phyloP scores from a whole-genome alignment of 345 rosid genomes.

The Isatis tinctoria region DNA sequence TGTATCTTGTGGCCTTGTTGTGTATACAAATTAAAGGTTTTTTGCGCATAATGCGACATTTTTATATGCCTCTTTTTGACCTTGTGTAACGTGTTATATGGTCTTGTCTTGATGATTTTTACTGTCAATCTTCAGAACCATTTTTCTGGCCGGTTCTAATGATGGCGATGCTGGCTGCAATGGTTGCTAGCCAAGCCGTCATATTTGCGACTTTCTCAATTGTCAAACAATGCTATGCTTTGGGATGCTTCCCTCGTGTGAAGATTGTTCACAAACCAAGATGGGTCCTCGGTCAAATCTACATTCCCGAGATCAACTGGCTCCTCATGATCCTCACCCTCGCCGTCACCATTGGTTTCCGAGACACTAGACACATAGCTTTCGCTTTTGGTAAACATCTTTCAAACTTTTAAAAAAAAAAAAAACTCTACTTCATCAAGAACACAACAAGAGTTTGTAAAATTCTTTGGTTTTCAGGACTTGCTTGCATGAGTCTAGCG shows the following conservation, averaged over 20 bases:
- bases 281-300: constrained; percentile 79
- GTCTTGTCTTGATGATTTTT: neutral
- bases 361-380: constrained; percentile 54
- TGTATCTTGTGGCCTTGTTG: no score
- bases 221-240: constrained; percentile 74
- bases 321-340: constrained; percentile 80
- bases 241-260: constrained; percentile 93
- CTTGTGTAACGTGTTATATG: neutral
- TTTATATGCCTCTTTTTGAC: neutral
- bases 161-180: constrained; percentile 70
- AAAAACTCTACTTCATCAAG: neutral
- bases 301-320: constrained; percentile 97
- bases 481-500: neutral
- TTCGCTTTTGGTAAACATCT: constrained; percentile 74
- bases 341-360: constrained; percentile 59
- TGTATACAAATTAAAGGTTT: neutral
- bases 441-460: neutral
- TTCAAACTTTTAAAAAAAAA: neutral
- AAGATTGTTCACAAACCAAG: constrained; percentile 82
- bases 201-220: constrained; percentile 72
- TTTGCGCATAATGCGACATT: neutral
- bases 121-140: constrained; percentile 43
- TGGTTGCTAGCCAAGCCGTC: constrained; percentile 83
- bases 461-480: neutral
- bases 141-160: constrained; percentile 76